Evolutionary conservation across 208 protist species (phyloP), one percentile per base, ranked within the genome.

Genomic region (Leishmania tropica): DNA sequence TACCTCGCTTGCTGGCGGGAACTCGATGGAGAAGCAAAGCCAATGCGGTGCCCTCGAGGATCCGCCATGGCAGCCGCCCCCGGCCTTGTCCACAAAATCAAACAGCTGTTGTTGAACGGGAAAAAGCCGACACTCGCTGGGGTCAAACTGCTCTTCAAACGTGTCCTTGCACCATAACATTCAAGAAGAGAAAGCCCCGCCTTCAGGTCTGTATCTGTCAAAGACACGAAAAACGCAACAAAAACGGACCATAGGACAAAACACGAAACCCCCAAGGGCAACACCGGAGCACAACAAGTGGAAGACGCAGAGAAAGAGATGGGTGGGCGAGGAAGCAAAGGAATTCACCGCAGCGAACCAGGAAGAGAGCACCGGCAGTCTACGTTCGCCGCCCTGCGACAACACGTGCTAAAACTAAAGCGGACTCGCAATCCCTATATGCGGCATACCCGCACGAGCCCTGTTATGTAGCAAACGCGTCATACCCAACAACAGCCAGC

Each of bases 111-210:
- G 85, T 67, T 97, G 94, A 13, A 88, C 79, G 19, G 90, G 81
- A 65, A 97, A 97, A 19, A 97, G 79, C 1, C 84, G 81, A 70
- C 89, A 93, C n/a, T 89, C 54, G 21, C 74, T 51, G 1, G 83
- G 67, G 60, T 78, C 78, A 79, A 94, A 95, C 77, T 88, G 79
- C 54, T 88, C 80, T 76, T 90, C 76, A 79, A 97, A 96, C 1
- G 88, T 93, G n/a, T 84, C 82, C 56, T 93, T 95, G 79, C 91
- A 96, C 92, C 92, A 97, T 45, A 97, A 68, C 90, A 95, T 96
- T 45, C 35, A 13, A 35, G 10, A 1, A 31, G 7, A 65, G 54
- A 67, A n/a, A 35, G 2, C 1, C 35, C 8, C 13, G 37, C 11
- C 21, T 1, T 74, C 68, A 11, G 3, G 1, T 3, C 3, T 4